Percentiles rank a stretch among this genome's conserved stretches.
Evolutionary conservation across 192 early-diverging fungal species (phyloP).

Genomic region (Phycomyces blakesleeanus): DNA sequence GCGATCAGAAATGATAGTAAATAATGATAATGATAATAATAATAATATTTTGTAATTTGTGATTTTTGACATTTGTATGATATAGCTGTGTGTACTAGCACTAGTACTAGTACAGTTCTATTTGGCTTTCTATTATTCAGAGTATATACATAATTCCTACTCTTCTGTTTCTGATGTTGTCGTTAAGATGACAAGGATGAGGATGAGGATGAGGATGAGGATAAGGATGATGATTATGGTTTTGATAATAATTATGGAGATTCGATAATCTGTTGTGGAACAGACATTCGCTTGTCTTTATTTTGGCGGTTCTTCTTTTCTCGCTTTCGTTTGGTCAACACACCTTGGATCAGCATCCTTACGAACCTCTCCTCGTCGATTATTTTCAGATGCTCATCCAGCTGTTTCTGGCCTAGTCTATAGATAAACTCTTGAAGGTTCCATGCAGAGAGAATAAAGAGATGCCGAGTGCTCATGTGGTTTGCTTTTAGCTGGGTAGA

Average conservation of each 20-base stretch:
- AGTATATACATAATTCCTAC: neutral
- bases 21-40: too few relatives aligned
- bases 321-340: conserved; percentile 24
- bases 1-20: conserved; percentile 1
- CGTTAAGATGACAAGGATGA: too few relatives aligned
- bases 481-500: conserved; percentile 24
- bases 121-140: neutral
- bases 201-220: too few relatives aligned
- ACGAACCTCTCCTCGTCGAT: conserved; percentile 35
- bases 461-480: conserved; percentile 13
- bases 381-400: conserved; percentile 8
- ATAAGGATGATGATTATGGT: too few relatives aligned
- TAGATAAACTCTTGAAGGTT: conserved; percentile 32
- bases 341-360: conserved; percentile 27
- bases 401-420: conserved; percentile 12
- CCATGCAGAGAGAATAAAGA: conserved; percentile 36
- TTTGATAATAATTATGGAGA: neutral
- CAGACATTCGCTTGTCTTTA: neutral
- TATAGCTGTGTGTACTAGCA: too few relatives aligned
- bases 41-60: neutral
- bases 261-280: conserved; percentile 17
- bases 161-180: too few relatives aligned
- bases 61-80: too few relatives aligned
- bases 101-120: neutral
- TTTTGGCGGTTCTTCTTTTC: conserved; percentile 8